These are phyloP conservation scores for Neonectria coccinea DNA, from an alignment of 2,329 filamentous ascomycete genomes.

Conservation along the genomic window DNA sequence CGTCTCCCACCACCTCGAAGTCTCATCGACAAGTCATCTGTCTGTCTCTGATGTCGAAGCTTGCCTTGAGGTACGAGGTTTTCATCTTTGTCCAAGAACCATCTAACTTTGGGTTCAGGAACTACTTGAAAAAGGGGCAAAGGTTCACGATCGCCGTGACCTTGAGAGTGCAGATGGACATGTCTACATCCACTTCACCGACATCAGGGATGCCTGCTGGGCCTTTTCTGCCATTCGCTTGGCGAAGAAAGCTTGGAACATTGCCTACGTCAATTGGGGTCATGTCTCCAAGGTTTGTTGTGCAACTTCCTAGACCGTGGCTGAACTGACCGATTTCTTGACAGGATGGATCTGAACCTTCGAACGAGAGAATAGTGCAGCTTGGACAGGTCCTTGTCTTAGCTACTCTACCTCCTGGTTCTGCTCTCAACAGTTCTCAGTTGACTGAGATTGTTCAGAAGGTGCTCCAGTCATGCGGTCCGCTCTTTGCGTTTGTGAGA, in stretches of 20 bases:
- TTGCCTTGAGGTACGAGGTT: constrained; percentile 58
- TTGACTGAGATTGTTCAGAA: constrained; percentile 48
- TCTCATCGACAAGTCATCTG: constrained; percentile 52
- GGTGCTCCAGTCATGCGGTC: constrained; percentile 60
- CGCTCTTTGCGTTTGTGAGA: constrained; percentile 64
- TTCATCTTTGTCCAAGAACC: background rate
- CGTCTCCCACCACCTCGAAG: constrained; percentile 58
- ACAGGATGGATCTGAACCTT: constrained; percentile 23
- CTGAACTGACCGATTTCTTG: background rate
- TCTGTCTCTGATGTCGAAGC: constrained; percentile 54
- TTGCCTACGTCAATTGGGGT: constrained; percentile 40
- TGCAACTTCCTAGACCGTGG: background rate
- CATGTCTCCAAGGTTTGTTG: constrained; percentile 29
- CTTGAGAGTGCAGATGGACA: constrained; percentile 54
- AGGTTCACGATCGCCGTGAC: constrained; percentile 53
- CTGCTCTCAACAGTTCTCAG: constrained; percentile 48
- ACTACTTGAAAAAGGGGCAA: constrained; percentile 49
- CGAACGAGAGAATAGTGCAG: constrained; percentile 23
- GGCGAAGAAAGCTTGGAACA: constrained; percentile 59
- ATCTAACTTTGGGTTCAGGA: constrained; percentile 50
- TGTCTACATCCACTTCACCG: constrained; percentile 68
- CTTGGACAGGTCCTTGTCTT: constrained; percentile 48
- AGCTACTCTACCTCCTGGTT: constrained; percentile 37
- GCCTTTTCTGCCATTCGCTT: constrained; percentile 60
- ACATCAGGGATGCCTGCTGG: constrained; percentile 69